phyloP scores from a whole-genome alignment of 2,329 filamentous ascomycete species.

The Rutstroemia sp. region DNA sequence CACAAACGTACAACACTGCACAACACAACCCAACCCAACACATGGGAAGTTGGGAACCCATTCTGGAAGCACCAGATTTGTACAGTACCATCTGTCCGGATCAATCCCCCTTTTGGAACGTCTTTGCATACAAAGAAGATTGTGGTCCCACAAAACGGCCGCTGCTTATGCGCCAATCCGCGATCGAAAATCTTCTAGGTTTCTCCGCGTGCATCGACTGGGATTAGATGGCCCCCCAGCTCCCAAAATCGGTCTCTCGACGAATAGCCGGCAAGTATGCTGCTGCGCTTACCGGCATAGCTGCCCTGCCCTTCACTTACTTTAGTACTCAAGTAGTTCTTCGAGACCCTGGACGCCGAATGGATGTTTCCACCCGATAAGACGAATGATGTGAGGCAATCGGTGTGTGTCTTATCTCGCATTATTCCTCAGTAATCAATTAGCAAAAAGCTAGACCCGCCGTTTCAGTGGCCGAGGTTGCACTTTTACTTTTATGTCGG shows the following conservation, averaged over 20 bases:
- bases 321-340: not conserved
- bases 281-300: not conserved
- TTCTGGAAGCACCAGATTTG: no score
- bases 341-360: not conserved
- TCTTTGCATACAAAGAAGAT: no score
- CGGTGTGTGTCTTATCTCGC: not conserved
- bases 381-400: not conserved
- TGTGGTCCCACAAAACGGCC: no score
- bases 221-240: not conserved
- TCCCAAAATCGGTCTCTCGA: not conserved
- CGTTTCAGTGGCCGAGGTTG: no score
- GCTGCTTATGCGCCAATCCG: not conserved
- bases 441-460: not conserved
- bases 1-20: no score
- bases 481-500: not conserved
- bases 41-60: no score
- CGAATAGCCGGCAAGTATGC: not conserved
- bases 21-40: no score
- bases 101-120: no score
- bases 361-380: not conserved
- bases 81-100: no score
- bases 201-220: conserved; percentile 3
- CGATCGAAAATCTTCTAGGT: not conserved
- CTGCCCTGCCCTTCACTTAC: not conserved
- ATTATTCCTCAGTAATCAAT: not conserved